phyloP scores from a whole-genome alignment of 2,329 filamentous ascomycete genomes.

The Pyrenophora graminea region DNA sequence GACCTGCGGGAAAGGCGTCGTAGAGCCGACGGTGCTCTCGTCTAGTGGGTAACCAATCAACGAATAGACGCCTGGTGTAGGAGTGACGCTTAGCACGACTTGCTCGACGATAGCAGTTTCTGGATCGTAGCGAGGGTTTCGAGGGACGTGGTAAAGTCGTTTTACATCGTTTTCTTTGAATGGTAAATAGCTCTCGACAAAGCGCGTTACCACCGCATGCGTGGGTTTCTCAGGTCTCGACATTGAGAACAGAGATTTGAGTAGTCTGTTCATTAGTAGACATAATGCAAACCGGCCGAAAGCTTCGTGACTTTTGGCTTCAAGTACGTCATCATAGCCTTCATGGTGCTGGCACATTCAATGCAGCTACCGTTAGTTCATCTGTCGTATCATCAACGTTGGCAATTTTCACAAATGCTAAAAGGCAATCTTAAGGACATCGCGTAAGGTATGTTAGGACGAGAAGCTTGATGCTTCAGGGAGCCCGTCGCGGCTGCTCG shows the following conservation, averaged over 20 bases:
- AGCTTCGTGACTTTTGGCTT: slow-evolving; percentile 11
- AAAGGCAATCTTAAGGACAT: too few species aligned
- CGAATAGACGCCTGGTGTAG: slow-evolving; percentile 37
- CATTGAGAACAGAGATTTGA: slow-evolving; percentile 16
- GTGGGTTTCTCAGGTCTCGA: slow-evolving; percentile 29
- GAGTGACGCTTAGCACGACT: slow-evolving; percentile 39
- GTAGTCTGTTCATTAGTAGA: slow-evolving; percentile 11
- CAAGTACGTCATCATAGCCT: slow-evolving; percentile 28
- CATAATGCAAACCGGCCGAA: slow-evolving; percentile 1
- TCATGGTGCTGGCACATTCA: neutral
- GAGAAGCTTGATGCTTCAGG: too few species aligned
- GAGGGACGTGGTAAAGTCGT: slow-evolving; percentile 41
- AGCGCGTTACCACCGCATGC: slow-evolving; percentile 32
- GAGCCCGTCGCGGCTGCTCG: too few species aligned
- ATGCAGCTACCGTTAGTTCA: neutral
- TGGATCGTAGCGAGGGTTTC: slow-evolving; percentile 33
- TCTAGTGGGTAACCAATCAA: slow-evolving; percentile 27
- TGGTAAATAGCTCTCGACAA: slow-evolving; percentile 37
- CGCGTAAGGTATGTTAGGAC: too few species aligned
- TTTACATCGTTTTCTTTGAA: slow-evolving; percentile 39
- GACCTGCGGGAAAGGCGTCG: neutral
- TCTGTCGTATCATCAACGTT: neutral
- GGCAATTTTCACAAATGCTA: too few species aligned
- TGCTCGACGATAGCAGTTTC: slow-evolving; percentile 35
- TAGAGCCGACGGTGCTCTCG: slow-evolving; percentile 3